A percentile compares a stretch with the other conserved stretches of the same genome.
Conservation (phyloP, 2,329 filamentous ascomycete genomes). For the Trichoderma atrobrunneum region DNA sequence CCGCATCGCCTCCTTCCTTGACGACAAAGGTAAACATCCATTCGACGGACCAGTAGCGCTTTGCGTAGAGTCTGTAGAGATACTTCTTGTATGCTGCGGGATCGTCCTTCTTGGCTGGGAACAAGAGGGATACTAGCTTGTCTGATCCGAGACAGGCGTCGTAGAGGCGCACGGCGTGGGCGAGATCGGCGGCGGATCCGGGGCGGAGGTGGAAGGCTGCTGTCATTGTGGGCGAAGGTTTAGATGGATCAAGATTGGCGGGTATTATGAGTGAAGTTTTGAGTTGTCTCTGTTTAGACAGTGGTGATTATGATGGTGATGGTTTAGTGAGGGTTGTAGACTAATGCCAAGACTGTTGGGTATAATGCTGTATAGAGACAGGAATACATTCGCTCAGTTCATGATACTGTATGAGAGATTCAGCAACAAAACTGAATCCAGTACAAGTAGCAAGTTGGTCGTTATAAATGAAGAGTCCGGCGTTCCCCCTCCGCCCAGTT, state of each 20-base stretch:
- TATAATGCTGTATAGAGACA: neutral
- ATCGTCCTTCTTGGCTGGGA: slow-evolving; percentile 28
- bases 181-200: slow-evolving; percentile 32
- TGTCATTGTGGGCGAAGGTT: neutral
- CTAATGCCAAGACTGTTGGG: neutral
- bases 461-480: neutral
- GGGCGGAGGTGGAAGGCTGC: slow-evolving; percentile 29
- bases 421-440: neutral
- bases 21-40: slow-evolving; percentile 31
- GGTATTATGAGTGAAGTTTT: neutral
- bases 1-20: slow-evolving; percentile 15
- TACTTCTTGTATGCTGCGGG: slow-evolving; percentile 24
- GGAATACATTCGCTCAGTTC: neutral
- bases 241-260: neutral
- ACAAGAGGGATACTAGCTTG: slow-evolving; percentile 32
- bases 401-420: neutral
- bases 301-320: neutral
- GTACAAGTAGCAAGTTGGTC: neutral
- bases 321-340: neutral
- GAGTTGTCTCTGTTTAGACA: neutral
- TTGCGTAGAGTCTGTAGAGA: slow-evolving; percentile 29
- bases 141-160: slow-evolving; percentile 31
- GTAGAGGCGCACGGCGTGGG: slow-evolving; percentile 29
- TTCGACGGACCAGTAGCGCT: slow-evolving; percentile 35
- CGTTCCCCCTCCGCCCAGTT: neutral